Conservation (phyloP, 140 eudicot genomes). For the Senecio squalidus region DNA sequence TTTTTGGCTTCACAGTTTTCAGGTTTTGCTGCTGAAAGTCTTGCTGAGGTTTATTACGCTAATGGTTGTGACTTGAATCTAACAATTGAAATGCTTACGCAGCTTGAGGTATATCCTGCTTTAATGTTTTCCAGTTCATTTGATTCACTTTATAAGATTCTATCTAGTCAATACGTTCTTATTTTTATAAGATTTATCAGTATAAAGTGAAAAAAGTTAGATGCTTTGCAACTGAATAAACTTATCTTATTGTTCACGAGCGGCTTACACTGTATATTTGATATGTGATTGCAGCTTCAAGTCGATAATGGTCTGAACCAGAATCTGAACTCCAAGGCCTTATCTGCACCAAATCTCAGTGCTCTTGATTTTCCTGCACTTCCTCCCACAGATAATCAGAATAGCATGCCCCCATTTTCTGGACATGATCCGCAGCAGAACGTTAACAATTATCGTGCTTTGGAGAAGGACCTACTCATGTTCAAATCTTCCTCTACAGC, state of each 20-base stretch:
- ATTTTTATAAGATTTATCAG: no score
- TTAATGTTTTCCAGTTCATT: background rate
- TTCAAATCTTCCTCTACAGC: conserved; percentile 51
- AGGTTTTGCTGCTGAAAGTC: conserved; percentile 93
- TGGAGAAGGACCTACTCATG: conserved; percentile 54
- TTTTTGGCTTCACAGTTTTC: conserved; percentile 86
- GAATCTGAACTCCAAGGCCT: conserved; percentile 53
- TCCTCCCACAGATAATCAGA: conserved; percentile 46
- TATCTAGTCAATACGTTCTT: background rate
- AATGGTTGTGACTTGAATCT: conserved; percentile 79
- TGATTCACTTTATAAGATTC: background rate
- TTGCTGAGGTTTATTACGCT: conserved; percentile 82
- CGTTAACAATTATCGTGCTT: conserved; percentile 41
- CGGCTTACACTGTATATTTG: conserved; percentile 4
- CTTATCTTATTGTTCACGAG: background rate
- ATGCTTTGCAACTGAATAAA: no score
- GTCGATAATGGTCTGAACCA: conserved; percentile 60
- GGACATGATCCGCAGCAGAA: conserved; percentile 40
- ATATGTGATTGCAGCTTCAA: conserved; percentile 54
- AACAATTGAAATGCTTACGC: conserved; percentile 93
- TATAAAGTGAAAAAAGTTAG: no score
- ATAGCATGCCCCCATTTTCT: conserved; percentile 22
- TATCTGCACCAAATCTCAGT: conserved; percentile 78
- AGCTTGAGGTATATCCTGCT: conserved; percentile 73
- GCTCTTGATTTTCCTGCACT: conserved; percentile 82